Percentiles rank a stretch among this genome's conserved stretches.
Conservation (phyloP, 1,139 yeast genomes). For the Suhomyces choctaworum region DNA sequence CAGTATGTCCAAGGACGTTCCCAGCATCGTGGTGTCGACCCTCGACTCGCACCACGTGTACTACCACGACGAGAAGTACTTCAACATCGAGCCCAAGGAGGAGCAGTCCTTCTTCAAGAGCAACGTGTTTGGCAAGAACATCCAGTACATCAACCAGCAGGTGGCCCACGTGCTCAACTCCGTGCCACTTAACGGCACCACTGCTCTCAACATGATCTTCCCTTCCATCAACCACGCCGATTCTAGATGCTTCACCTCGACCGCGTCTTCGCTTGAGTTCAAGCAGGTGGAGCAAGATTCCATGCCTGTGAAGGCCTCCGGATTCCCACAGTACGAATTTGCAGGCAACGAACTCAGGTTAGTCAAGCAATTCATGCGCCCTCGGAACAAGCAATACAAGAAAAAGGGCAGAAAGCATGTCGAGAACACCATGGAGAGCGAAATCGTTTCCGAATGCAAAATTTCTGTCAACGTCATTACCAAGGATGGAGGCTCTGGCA, state of each 20-base stretch:
- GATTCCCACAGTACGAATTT: slow-evolving; percentile 7
- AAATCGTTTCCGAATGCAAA: slow-evolving; percentile 19
- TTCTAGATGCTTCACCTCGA: slow-evolving; percentile 26
- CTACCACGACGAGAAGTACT: slow-evolving; percentile 33
- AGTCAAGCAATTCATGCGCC: slow-evolving; percentile 5
- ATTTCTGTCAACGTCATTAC: slow-evolving; percentile 23
- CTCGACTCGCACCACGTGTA: slow-evolving; percentile 34
- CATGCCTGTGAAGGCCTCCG: slow-evolving; percentile 2
- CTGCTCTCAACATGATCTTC: slow-evolving; percentile 29
- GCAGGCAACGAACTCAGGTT: slow-evolving; percentile 4
- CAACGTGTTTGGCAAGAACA: slow-evolving; percentile 29
- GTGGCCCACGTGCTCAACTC: slow-evolving; percentile 17
- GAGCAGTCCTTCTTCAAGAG: slow-evolving; percentile 18
- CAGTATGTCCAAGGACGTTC: slow-evolving; percentile 24
- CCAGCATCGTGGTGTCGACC: slow-evolving; percentile 31
- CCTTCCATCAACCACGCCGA: slow-evolving; percentile 34
- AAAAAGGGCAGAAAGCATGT: slow-evolving; percentile 1
- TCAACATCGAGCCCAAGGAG: slow-evolving; percentile 18
- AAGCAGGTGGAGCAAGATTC: slow-evolving; percentile 8
- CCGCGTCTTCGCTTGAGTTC: slow-evolving; percentile 1
- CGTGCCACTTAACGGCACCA: slow-evolving; percentile 5
- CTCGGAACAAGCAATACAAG: slow-evolving; percentile 7
- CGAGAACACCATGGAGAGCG: slow-evolving; percentile 4
- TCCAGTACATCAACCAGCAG: slow-evolving; percentile 27
- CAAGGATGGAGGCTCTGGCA: slow-evolving; percentile 7